Evolutionary conservation across 1,284 basidiomycete genomes (phyloP).

Genomic region (Phaffia rhodozyma): DNA sequence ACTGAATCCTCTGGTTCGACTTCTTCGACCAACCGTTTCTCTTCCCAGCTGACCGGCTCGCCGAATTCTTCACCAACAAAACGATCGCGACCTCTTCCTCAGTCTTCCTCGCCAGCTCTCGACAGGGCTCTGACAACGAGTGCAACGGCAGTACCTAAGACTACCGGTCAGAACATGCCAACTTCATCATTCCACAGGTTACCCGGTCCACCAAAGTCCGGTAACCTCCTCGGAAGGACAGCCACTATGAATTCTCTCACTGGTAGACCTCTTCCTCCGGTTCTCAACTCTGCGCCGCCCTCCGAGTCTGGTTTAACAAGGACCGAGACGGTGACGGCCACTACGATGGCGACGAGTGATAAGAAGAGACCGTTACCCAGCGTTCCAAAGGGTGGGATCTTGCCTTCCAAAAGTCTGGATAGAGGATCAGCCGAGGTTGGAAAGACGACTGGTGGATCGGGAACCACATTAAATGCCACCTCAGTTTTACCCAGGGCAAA

Average conservation of each 20-base stretch:
- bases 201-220: no score
- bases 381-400: constrained; percentile 6
- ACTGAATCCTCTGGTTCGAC: no score
- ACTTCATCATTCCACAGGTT: no score
- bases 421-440: not conserved
- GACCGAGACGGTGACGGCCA: not conserved
- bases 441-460: not conserved
- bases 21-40: not conserved
- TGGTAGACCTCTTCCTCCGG: not conserved
- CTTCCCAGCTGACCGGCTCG: not conserved
- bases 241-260: not conserved
- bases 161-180: no score
- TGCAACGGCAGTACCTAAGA: no score
- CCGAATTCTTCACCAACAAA: not conserved
- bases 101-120: not conserved
- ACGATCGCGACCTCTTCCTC: not conserved
- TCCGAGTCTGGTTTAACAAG: constrained; percentile 4
- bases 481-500: not conserved
- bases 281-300: not conserved
- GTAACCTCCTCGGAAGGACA: not conserved
- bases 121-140: no score
- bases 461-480: not conserved
- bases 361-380: constrained; percentile 2
- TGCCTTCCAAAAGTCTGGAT: constrained; percentile 13
- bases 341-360: not conserved